A percentile compares a stretch with the other conserved stretches of the same genome.
phyloP scores from a whole-genome alignment of 768 basidiomycete genomes.

The Pisolithus albus region DNA sequence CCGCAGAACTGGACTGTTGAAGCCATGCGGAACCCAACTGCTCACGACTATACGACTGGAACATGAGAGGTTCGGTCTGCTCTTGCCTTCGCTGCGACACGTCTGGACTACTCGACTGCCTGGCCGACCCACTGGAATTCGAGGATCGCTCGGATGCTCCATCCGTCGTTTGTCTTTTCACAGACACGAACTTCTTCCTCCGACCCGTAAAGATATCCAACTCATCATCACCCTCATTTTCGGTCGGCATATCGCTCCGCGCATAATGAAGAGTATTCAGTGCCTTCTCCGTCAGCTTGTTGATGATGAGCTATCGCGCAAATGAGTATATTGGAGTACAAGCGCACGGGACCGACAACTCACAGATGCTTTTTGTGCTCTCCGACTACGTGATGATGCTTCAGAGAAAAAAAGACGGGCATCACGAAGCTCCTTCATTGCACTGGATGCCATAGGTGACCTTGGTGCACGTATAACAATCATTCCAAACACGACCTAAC shows the following conservation, averaged over 20 bases:
- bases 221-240: conserved; percentile 53
- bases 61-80: background rate
- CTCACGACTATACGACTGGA: background rate
- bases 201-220: conserved; percentile 64
- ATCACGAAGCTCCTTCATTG: conserved; percentile 63
- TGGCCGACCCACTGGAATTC: conserved; percentile 4
- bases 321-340: background rate
- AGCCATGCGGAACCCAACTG: background rate
- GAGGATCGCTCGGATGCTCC: background rate
- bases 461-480: conserved; percentile 70
- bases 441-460: conserved; percentile 58
- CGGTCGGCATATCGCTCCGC: conserved; percentile 33
- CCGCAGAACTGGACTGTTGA: background rate
- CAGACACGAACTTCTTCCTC: conserved; percentile 54
- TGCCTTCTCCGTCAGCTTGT: conserved; percentile 59
- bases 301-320: conserved; percentile 47
- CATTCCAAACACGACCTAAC: conserved; percentile 69
- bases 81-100: background rate
- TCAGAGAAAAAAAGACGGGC: conserved; percentile 61
- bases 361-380: conserved; percentile 62
- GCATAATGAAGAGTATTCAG: conserved; percentile 44
- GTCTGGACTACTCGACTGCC: background rate
- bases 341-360: conserved; percentile 13
- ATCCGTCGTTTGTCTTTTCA: conserved; percentile 30
- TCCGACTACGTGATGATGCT: conserved; percentile 50